Evolutionary conservation across 2,329 filamentous ascomycete species (phyloP), one percentile per base, ranked within the genome.

Genomic region (Amesomyces nigricolor): DNA sequence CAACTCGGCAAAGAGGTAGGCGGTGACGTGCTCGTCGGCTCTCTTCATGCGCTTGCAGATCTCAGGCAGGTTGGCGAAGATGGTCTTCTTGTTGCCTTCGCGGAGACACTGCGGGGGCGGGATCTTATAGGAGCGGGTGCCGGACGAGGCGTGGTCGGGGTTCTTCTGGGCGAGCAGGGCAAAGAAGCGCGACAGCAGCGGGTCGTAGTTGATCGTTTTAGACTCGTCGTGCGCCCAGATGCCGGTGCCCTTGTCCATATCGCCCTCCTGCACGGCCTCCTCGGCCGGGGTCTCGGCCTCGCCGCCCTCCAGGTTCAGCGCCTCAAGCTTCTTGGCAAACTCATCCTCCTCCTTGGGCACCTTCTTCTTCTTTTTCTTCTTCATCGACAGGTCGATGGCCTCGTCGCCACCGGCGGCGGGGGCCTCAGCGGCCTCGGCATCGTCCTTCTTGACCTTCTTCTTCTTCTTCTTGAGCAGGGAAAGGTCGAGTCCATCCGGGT

Each of bases 81-180:
- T 96, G 61, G 94, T 99, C 86, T 95, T 95, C 84, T 96, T 95
- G 85, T 99, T 99, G 72, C 94, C 94, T 91, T 99, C 94, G 77
- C 94, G 91, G 70, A 97, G 85, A 77, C 94, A 97, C 79, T 99
- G 94, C 49, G 94, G 94, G 51, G 94, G 94, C 51, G 94, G 94
- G 65, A 99, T 99, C 85, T 97, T 97, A 85, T 97, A 99, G 74
- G 88, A 95, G 81, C 91, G 94, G 68, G 86, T 85, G 63, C 90
- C 90, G 71, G 85, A 89, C 61, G 89, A 87, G 62, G 92, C 87
- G 68, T 97, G 87, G 72, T 99, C 94, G 66, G 94, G 94, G 79
- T 99, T 95, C 80, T 95, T 91, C 75, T 92, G 89, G 73, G 94
- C 86, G 61, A 99, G 85, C 64, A 95, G 87, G 70, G 83, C 87